A percentile compares a stretch with the other conserved stretches of the same genome.
These are phyloP conservation scores for Neophaeococcomyces aloes DNA, from an alignment of 2,329 filamentous ascomycete species.

Conservation along the genomic window DNA sequence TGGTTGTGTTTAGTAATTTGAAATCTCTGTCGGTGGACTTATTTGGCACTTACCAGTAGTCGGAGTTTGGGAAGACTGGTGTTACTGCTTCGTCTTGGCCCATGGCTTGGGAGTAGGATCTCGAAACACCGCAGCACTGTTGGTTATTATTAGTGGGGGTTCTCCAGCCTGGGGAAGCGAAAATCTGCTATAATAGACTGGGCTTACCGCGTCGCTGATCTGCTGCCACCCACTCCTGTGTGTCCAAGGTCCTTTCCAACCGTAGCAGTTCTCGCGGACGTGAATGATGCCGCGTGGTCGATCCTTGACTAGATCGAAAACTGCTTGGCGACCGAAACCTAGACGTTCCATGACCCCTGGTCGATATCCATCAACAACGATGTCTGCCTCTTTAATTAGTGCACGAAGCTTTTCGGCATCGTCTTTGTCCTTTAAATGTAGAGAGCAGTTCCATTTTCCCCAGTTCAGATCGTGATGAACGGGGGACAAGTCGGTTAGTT, in stretches of 20 bases:
- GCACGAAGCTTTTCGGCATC: constrained; percentile 33
- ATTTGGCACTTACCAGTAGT: no score
- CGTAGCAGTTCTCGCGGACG: constrained; percentile 43
- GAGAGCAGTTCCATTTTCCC: constrained; percentile 55
- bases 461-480: constrained; percentile 64
- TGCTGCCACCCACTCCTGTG: constrained; percentile 43
- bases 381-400: constrained; percentile 41
- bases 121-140: constrained; percentile 30
- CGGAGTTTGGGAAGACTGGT: constrained; percentile 43
- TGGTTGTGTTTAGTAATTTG: no score
- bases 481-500: constrained; percentile 37
- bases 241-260: constrained; percentile 37
- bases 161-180: no score
- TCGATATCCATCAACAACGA: constrained; percentile 46
- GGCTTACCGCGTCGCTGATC: constrained; percentile 41
- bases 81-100: constrained; percentile 28
- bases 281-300: constrained; percentile 39
- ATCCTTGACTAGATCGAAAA: constrained; percentile 32
- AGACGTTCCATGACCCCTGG: constrained; percentile 43
- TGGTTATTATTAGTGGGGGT: no score
- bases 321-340: constrained; percentile 45
- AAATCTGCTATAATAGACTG: no score
- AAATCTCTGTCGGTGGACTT: no score
- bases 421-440: constrained; percentile 38
- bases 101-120: constrained; percentile 28